phyloP scores from a whole-genome alignment of 2,329 filamentous ascomycete species.

The Aspergillus novofumigatus region DNA sequence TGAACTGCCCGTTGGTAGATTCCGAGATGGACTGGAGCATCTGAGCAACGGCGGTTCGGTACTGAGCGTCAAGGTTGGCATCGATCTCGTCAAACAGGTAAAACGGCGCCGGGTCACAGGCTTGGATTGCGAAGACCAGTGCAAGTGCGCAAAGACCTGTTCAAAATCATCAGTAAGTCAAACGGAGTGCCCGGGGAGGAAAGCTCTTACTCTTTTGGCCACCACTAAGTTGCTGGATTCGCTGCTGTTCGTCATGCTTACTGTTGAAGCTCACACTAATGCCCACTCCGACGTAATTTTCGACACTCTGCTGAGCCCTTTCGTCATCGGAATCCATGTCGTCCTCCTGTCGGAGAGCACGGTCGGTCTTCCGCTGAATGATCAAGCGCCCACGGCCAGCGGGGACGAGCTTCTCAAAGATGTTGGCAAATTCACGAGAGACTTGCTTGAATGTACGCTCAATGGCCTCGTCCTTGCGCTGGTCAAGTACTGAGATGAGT shows the following conservation, averaged over 20 bases:
- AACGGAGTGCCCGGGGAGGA: not conserved
- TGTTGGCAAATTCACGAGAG: slow-evolving; percentile 82
- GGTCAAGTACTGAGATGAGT: slow-evolving; percentile 86
- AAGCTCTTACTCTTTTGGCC: slow-evolving; percentile 82
- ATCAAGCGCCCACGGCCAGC: slow-evolving; percentile 87
- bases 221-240: slow-evolving; percentile 93
- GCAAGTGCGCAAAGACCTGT: slow-evolving; percentile 90
- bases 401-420: slow-evolving; percentile 93
- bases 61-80: slow-evolving; percentile 95
- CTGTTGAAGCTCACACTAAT: slow-evolving; percentile 99
- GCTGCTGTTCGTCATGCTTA: slow-evolving; percentile 96
- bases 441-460: slow-evolving; percentile 99
- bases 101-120: slow-evolving; percentile 94
- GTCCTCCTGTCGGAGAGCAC: slow-evolving; percentile 59
- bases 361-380: slow-evolving; percentile 86
- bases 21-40: slow-evolving; percentile 75
- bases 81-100: slow-evolving; percentile 99
- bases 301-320: slow-evolving; percentile 61
- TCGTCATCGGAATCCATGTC: slow-evolving; percentile 64
- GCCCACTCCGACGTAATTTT: slow-evolving; percentile 93
- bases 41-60: slow-evolving; percentile 88
- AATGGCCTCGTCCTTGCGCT: slow-evolving; percentile 95
- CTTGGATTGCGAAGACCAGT: slow-evolving; percentile 97
- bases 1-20: slow-evolving; percentile 69
- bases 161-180: slow-evolving; percentile 5